Evolutionary conservation across 371 early-diverging fungal species (phyloP).

Genomic region (Synchytrium microbalum): DNA sequence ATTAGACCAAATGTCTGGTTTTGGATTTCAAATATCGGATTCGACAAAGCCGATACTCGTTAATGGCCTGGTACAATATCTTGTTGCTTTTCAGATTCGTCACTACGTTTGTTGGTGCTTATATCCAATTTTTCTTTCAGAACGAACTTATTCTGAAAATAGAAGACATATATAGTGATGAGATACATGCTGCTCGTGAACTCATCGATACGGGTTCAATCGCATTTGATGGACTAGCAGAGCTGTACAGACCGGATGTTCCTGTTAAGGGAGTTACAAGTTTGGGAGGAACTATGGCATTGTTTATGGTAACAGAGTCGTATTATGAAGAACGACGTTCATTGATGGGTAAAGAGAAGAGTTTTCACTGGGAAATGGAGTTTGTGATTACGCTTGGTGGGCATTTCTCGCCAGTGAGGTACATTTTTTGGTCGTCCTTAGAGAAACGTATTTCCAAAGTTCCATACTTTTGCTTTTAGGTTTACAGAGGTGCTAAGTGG

Average conservation of each 20-base stretch:
- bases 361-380: conserved; percentile 31
- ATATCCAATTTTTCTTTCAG: conserved; percentile 29
- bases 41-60: too few species aligned
- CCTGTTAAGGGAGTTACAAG: conserved; percentile 24
- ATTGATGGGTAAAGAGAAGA: conserved; percentile 29
- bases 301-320: conserved; percentile 18
- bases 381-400: conserved; percentile 28
- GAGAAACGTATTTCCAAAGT: too few species aligned
- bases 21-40: too few species aligned
- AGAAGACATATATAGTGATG: conserved; percentile 15
- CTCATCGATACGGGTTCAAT: conserved; percentile 18
- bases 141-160: conserved; percentile 20
- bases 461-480: conserved; percentile 31
- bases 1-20: too few species aligned
- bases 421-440: too few species aligned
- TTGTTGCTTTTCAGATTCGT: too few species aligned
- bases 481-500: conserved; percentile 14
- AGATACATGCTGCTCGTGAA: conserved; percentile 13
- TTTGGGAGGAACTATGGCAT: conserved; percentile 20
- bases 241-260: conserved; percentile 28
- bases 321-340: conserved; percentile 32
- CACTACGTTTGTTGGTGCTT: too few species aligned
- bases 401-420: conserved; percentile 25
- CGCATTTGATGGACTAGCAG: conserved; percentile 28
- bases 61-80: too few species aligned